Base-by-base conservation (phyloP, 2,329 filamentous ascomycete genomes). In the Penicillium decumbens region DNA sequence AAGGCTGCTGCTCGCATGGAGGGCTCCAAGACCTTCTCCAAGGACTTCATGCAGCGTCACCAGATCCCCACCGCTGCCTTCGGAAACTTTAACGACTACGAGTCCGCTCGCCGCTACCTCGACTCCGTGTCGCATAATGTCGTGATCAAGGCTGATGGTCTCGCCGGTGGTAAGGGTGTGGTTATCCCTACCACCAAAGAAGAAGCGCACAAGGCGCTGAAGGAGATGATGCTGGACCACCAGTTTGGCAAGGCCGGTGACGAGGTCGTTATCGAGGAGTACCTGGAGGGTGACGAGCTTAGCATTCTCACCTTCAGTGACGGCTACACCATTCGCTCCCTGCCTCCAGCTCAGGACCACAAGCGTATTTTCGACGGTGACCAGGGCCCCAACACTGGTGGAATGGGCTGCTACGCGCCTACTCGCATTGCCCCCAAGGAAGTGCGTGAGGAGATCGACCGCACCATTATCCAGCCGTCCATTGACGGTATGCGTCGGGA, bases 371-470 rank as follows among this genome's bases (percentile, higher is more conserved):
- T 87, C 45, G 93, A 98, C 64, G 89, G 88, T 47, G 92, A 97
- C 66, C 79, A 82, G 43, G 93, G 93, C 1, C 88, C 90, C 32
- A 97, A 97, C 74, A 97, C 93, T 2, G 93, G 92, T 51, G 93
- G 93, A 35, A 97, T 97, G 93, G 93, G 93, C 44, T 95, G 90
- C 67, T 97, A 97, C 71, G 90, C 91, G 13, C 88, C 88, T n/a
- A 95, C 91, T 1, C 87, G 82, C 56, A 85, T 91, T 61, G 84
- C 86, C 27, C 87, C 85, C 0, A 80, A 83, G 44, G 82, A 85
- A 53, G 77, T 95, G n/a, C 79, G 93, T 15, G 85, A 85, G 15
- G 79, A 84, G 53, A 83, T 98, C 53, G 86, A 96, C 66, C 78
- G 79, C 48, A 87, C 87, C 29, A 86, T 96, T 47, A 80, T 97